A percentile compares a stretch with the other conserved stretches of the same genome.
phyloP scores from a whole-genome alignment of 2,329 filamentous ascomycete species.

The Lasiodiplodia citricola region DNA sequence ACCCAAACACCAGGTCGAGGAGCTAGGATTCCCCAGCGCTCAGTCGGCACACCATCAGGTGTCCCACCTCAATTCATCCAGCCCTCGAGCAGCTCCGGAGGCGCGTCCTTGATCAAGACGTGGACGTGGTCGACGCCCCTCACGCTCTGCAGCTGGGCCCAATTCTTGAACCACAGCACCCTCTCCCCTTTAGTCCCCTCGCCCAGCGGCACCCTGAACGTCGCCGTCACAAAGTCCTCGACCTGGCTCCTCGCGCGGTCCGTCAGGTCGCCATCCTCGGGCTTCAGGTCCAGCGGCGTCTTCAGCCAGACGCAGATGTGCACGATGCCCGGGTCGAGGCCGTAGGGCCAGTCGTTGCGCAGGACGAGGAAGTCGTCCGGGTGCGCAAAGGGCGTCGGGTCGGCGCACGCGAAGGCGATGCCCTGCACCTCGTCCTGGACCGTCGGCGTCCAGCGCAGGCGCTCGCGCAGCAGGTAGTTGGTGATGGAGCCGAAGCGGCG shows the following conservation, averaged over 20 bases:
- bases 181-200: conserved; percentile 46
- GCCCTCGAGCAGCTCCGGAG: conserved; percentile 30
- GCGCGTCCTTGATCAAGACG: conserved; percentile 56
- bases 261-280: conserved; percentile 40
- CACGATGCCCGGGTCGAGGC: conserved; percentile 54
- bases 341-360: conserved; percentile 69
- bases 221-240: conserved; percentile 27
- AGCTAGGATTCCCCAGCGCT: not conserved
- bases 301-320: conserved; percentile 63
- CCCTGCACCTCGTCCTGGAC: not conserved
- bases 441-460: conserved; percentile 57
- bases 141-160: conserved; percentile 65
- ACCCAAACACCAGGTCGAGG: not conserved
- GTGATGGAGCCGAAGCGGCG: conserved; percentile 61
- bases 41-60: too few relatives aligned
- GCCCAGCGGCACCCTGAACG: conserved; percentile 14
- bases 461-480: conserved; percentile 60
- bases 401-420: conserved; percentile 49
- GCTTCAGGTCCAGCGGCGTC: conserved; percentile 38
- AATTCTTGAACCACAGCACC: conserved; percentile 71
- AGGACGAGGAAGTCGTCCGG: conserved; percentile 61
- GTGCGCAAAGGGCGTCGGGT: conserved; percentile 60
- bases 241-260: conserved; percentile 37
- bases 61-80: conserved; percentile 34
- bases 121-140: conserved; percentile 63